Evolutionary conservation across 2,329 filamentous ascomycete species (phyloP), one percentile per base, ranked within the genome.

Genomic region (Botryotinia calthae): DNA sequence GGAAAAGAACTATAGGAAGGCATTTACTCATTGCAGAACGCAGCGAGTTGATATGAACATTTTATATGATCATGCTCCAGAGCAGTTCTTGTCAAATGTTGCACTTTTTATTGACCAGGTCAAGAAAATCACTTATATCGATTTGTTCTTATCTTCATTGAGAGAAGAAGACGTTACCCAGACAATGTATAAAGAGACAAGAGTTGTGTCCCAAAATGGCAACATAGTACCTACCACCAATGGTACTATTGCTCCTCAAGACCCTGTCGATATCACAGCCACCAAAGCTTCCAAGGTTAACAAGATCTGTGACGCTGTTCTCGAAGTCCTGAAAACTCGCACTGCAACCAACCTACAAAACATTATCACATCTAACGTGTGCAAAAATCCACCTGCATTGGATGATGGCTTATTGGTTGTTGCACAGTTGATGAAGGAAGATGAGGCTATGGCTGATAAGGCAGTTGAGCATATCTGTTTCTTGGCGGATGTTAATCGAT

Each of bases 41-140:
- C 97, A 99, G 81, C 89, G 97, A 77, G 96, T 99, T 0, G 96
- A 99, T 79, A 95, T 98, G 92, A 99, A 99, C 79, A 95, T 99
- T 74, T 85, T 99, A 3, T 95, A 97, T 79, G 96, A 99, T 79
- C 93, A 98, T 82, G 90, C 90, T n/a, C 94, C 95, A 0, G 86
- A 90, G 54, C 93, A 97, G 77, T 98, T 99, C 80, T 86, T 98
- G 81, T 84, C 87, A 6, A 93, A 90, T 76, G 88, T 97, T 18
- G 85, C 86, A 0, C 82, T 93, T 0, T 97, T 99, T 79, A 85
- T 98, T 46, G 90, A 94, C 28, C 95, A 99, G 81, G 86, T 99
- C 58, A 90, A 91, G 77, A 94, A 93, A 75, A 86, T 92, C 20
- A 88, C 94, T 54, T 92, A 93, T 76, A 91, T 98, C 74, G 96